These are phyloP conservation scores for Xylaria multiplex DNA, from an alignment of 2,329 filamentous ascomycete genomes.

Conservation along the genomic window DNA sequence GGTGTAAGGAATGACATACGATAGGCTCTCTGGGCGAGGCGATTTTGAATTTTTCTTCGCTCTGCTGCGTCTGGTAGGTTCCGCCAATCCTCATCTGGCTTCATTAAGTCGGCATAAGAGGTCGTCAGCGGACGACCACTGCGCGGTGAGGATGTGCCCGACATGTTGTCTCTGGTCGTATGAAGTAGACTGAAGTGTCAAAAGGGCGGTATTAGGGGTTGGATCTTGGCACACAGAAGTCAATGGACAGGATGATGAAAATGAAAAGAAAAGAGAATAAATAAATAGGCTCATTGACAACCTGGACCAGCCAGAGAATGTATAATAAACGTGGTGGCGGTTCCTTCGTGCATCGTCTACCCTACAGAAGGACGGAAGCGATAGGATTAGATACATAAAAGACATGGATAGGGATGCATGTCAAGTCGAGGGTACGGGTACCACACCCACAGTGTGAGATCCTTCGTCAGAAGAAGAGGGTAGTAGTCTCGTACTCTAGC, in stretches of 20 bases:
- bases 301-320: constrained; percentile 29
- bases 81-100: constrained; percentile 51
- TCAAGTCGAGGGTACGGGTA: constrained; percentile 18
- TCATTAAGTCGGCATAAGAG: constrained; percentile 50
- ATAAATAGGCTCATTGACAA: constrained; percentile 10
- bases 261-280: constrained; percentile 12
- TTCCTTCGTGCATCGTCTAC: constrained; percentile 31
- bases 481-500: constrained; percentile 29
- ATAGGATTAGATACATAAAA: constrained; percentile 32
- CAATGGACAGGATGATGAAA: constrained; percentile 8
- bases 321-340: constrained; percentile 37
- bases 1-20: constrained; percentile 40
- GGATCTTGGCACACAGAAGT: constrained; percentile 33
- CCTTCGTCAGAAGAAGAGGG: constrained; percentile 28
- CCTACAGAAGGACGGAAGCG: constrained; percentile 27
- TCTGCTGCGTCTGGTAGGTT: constrained; percentile 49
- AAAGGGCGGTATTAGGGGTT: constrained; percentile 9
- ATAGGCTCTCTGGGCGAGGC: constrained; percentile 50
- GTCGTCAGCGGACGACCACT: constrained; percentile 49
- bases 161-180: constrained; percentile 37
- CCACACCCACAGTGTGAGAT: constrained; percentile 37
- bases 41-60: constrained; percentile 51
- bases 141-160: constrained; percentile 46
- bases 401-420: constrained; percentile 32
- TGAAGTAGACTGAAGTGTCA: constrained; percentile 3